Base-by-base conservation (phyloP, 805 yeast genomes). In the Lipomyces japonicus region DNA sequence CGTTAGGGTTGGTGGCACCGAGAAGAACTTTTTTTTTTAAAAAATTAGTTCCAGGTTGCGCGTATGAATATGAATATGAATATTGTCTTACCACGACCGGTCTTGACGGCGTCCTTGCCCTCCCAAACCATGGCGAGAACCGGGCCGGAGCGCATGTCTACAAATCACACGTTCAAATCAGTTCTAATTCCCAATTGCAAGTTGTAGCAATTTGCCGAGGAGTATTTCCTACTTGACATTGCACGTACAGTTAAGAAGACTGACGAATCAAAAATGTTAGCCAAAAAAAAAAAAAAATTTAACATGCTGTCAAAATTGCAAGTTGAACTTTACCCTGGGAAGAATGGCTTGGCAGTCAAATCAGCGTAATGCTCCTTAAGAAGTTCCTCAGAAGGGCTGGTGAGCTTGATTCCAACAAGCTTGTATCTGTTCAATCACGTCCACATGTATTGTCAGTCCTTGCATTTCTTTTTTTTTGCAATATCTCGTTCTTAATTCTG, bases 101-200 rank as follows among this genome's bases (percentile, higher is more conserved):
- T 95, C 79, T 91, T 90, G 74, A 93, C 98, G 72, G 82, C 98
- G 70, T 93, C 97, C 80, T 90, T 93, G 76, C 99, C 99, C 77
- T 93, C 97, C 99, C 99, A 93, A 66, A 90, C 97, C 72, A 96
- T 93, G 66, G 98, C 98, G 67, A 91, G 82, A 65, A 93, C 85
- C 71, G 99, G 99, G 66, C 99, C 99, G 63, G 96, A 88, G 71
- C 80, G 78, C 99, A 93, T 95, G 87, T 90, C 42, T 34, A 16
- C 18, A 12, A 21, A 21, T 34, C 16, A 34, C 16, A 12, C 10
- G 37, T 12, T 12, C 37, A 14, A 12, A 6, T n/a, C n/a, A n/a
- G 7, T 6, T 14, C 37, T 6, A 14, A 34, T 19, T 34, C 10
- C 7, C 16, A 6, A 34, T 18, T n/a, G n/a, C n/a, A n/a, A n/a